Conservation (phyloP, 2,329 filamentous ascomycete species). For the Ophiostoma sp. region DNA sequence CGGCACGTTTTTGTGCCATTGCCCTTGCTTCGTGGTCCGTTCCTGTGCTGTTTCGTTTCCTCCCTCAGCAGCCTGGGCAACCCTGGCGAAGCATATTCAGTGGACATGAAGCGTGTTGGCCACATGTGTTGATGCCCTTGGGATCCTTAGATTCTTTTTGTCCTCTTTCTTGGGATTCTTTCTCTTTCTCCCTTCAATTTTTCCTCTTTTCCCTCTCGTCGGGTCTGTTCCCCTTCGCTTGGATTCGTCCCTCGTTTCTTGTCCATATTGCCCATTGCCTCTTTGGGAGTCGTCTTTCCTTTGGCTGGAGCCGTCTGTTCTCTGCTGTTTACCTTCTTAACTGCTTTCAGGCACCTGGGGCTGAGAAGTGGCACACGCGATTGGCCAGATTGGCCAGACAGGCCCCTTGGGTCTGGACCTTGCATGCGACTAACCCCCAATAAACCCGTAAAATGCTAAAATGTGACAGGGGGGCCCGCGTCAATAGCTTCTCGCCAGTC, state of each 20-base stretch:
- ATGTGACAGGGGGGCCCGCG: constrained; percentile 11
- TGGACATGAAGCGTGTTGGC: background rate
- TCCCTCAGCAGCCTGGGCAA: background rate
- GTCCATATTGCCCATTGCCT: background rate
- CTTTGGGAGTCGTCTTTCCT: background rate
- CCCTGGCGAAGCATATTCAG: background rate
- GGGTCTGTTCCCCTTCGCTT: background rate
- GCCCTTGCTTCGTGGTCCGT: background rate
- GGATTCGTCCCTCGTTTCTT: background rate
- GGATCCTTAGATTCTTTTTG: no score
- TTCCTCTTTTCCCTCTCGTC: background rate
- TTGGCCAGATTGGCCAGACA: background rate
- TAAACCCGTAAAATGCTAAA: background rate
- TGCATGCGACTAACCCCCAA: constrained; percentile 7
- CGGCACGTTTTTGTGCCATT: constrained; percentile 2
- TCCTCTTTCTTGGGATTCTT: background rate
- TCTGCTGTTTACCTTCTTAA: background rate
- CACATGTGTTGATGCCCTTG: background rate
- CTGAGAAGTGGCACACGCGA: constrained; percentile 18
- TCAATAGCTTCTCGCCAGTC: background rate
- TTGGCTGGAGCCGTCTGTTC: background rate
- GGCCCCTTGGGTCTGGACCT: background rate
- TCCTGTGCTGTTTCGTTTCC: background rate
- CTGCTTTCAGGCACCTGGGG: constrained; percentile 17
- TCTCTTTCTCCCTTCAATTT: background rate